Conservation (phyloP, 1,284 basidiomycete genomes). For the Irpex sp. region DNA sequence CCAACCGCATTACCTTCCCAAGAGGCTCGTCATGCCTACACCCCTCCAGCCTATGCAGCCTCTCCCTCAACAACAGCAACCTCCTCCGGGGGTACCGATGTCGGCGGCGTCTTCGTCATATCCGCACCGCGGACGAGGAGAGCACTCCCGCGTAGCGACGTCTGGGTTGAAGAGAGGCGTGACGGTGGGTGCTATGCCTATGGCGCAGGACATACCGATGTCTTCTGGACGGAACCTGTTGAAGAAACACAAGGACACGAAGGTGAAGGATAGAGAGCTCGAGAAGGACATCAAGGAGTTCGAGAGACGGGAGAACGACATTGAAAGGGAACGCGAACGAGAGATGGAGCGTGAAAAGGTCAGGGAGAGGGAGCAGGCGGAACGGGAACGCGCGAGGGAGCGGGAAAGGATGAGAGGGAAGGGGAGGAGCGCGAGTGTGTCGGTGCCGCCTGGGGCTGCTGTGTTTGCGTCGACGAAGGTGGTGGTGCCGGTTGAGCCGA, state of each 20-base stretch:
- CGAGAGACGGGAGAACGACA: slow-evolving; percentile 4
- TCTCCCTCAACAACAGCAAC: slow-evolving; percentile 7
- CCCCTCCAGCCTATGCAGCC: slow-evolving; percentile 36
- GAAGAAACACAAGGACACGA: slow-evolving; percentile 9
- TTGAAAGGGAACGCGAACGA: slow-evolving; percentile 1
- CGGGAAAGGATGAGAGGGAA: not conserved
- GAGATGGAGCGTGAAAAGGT: slow-evolving; percentile 21
- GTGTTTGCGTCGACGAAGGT: slow-evolving; percentile 9
- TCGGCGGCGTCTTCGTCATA: not conserved
- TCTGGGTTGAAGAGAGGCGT: slow-evolving; percentile 3
- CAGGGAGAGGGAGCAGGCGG: slow-evolving; percentile 15
- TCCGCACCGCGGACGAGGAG: not conserved
- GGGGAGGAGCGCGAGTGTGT: not conserved
- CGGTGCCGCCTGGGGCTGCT: slow-evolving; percentile 1
- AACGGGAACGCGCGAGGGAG: not conserved
- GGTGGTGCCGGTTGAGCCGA: not conserved
- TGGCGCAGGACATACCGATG: slow-evolving; percentile 17
- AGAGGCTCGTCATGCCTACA: slow-evolving; percentile 62
- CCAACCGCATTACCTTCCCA: slow-evolving; percentile 48
- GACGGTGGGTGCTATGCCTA: slow-evolving; percentile 2
- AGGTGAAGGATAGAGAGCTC: slow-evolving; percentile 1
- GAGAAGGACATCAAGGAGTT: slow-evolving; percentile 2
- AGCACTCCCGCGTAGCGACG: not conserved
- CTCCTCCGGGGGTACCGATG: not conserved
- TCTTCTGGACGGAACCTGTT: slow-evolving; percentile 10